Conservation (phyloP, 1,284 basidiomycete genomes). For the Marasmius oreades region DNA sequence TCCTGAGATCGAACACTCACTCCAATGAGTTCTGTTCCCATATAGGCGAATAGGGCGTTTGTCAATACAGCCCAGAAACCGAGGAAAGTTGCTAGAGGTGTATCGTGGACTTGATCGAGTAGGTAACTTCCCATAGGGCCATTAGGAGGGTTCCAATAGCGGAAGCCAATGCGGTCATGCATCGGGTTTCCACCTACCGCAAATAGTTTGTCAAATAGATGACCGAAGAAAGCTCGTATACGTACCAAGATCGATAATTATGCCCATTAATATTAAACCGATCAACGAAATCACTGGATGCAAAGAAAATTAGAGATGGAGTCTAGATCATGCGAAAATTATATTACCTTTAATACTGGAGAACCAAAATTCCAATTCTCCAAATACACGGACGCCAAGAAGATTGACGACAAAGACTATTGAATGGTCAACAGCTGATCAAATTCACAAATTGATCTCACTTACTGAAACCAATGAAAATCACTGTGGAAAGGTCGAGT, state of each 20-base stretch:
- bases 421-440: slow-evolving; percentile 5
- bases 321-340: not conserved
- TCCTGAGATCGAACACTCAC: slow-evolving; percentile 26
- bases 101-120: slow-evolving; percentile 40
- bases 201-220: slow-evolving; percentile 1
- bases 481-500: slow-evolving; percentile 29
- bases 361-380: slow-evolving; percentile 61
- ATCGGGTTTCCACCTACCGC: slow-evolving; percentile 55
- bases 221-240: not conserved
- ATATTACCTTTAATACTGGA: slow-evolving; percentile 44
- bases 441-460: slow-evolving; percentile 4
- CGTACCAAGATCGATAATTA: slow-evolving; percentile 47
- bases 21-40: slow-evolving; percentile 48
- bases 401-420: slow-evolving; percentile 54
- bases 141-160: slow-evolving; percentile 52
- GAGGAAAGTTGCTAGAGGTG: slow-evolving; percentile 47
- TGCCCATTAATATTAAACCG: slow-evolving; percentile 59
- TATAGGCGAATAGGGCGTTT: slow-evolving; percentile 44
- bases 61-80: slow-evolving; percentile 59
- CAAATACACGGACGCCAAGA: slow-evolving; percentile 48
- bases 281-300: slow-evolving; percentile 48
- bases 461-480: slow-evolving; percentile 56
- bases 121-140: slow-evolving; percentile 48
- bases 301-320: not conserved
- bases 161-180: slow-evolving; percentile 62